Percentiles rank a stretch among this genome's conserved stretches.
Evolutionary conservation across 345 rosid genomes (phyloP).

Genomic region (Raphanus sativus): DNA sequence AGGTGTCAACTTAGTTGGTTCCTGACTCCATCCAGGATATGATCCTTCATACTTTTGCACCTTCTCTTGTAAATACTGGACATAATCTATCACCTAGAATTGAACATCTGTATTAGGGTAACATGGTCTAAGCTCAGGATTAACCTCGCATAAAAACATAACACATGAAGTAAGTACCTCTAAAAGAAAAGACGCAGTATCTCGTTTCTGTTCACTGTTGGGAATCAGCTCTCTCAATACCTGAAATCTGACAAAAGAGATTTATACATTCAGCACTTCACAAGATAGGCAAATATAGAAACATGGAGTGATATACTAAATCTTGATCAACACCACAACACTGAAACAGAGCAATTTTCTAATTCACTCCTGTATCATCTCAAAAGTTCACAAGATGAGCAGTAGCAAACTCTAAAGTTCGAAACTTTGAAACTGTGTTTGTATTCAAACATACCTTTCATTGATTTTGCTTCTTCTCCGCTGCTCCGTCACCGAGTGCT

Average conservation of each 20-base stretch:
- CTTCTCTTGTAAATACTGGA: conserved; percentile 77
- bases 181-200: conserved; percentile 87
- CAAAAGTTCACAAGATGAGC: not conserved
- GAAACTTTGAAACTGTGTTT: not conserved
- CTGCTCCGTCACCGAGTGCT: conserved; percentile 94
- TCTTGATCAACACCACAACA: too few relatives aligned
- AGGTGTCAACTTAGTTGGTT: conserved; percentile 73
- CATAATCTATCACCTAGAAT: conserved; percentile 82
- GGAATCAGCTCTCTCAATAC: conserved; percentile 89
- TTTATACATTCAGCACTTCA: conserved; percentile 1
- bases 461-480: conserved; percentile 94
- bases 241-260: conserved; percentile 71
- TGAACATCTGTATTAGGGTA: not conserved
- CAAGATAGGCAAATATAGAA: not conserved
- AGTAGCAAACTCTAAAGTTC: not conserved
- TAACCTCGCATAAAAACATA: not conserved
- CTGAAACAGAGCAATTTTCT: not conserved
- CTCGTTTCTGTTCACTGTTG: conserved; percentile 80
- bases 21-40: conserved; percentile 80
- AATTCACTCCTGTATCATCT: not conserved
- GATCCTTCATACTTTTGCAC: conserved; percentile 83
- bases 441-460: conserved; percentile 55
- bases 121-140: too few relatives aligned
- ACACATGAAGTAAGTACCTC: conserved; percentile 51
- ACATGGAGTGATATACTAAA: not conserved